Evolutionary conservation across 1,284 basidiomycete genomes (phyloP).

Genomic region (Leccinum huronense): DNA sequence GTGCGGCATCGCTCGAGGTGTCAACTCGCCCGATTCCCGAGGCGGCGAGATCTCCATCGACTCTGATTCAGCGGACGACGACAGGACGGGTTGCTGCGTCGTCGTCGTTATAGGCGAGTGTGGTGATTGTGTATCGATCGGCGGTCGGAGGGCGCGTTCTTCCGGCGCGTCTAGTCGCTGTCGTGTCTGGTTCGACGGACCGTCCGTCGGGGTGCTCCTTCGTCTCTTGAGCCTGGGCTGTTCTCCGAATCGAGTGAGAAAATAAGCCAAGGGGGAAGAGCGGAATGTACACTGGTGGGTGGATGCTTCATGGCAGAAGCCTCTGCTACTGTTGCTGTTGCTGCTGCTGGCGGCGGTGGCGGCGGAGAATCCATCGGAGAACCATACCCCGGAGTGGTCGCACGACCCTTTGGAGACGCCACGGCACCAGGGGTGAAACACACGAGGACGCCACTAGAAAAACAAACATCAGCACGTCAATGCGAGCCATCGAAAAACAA

Average conservation of each 20-base stretch:
- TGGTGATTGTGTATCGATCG: background rate
- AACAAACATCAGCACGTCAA: background rate
- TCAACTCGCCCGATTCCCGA: conserved; percentile 16
- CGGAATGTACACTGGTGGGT: conserved; percentile 19
- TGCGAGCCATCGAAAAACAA: background rate
- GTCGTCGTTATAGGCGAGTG: background rate
- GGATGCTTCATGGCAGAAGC: conserved; percentile 1
- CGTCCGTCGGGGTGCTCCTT: conserved; percentile 1
- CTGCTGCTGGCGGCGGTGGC: background rate
- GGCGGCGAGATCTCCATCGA: background rate
- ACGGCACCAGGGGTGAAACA: conserved; percentile 11
- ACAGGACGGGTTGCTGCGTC: background rate
- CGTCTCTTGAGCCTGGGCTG: conserved; percentile 27
- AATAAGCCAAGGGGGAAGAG: background rate
- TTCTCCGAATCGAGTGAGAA: background rate
- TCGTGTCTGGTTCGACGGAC: conserved; percentile 11
- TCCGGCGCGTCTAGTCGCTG: conserved; percentile 17
- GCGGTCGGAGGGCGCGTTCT: background rate
- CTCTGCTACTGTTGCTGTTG: background rate
- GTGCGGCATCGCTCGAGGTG: background rate
- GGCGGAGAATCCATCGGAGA: background rate
- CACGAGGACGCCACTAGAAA: conserved; percentile 17
- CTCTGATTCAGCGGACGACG: background rate
- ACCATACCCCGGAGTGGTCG: background rate
- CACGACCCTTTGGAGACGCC: conserved; percentile 1